Evolutionary conservation across 176 grass and related monocot species (phyloP).

Genomic region (Eragrostis curvula): DNA sequence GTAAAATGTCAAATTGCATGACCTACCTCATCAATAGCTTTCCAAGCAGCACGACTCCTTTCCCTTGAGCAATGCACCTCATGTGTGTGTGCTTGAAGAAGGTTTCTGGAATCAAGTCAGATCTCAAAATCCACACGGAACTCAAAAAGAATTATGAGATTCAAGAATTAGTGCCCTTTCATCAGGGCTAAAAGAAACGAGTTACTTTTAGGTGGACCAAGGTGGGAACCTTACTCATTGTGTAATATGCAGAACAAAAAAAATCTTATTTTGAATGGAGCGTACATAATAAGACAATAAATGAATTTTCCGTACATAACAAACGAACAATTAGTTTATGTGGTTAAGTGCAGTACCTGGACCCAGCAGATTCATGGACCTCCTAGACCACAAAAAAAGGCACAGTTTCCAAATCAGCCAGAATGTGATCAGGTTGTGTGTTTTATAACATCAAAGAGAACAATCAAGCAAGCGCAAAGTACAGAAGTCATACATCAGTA

Average conservation of each 20-base stretch:
- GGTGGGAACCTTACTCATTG: conserved; percentile 4
- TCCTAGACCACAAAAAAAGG: conserved; percentile 69
- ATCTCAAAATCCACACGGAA: conserved; percentile 25
- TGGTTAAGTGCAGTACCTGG: conserved; percentile 58
- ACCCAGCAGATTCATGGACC: conserved; percentile 48
- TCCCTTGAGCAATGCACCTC: conserved; percentile 94
- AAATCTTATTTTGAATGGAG: conserved; percentile 14
- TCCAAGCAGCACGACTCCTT: conserved; percentile 86
- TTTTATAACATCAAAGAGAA: conserved; percentile 23
- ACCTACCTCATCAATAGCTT: conserved; percentile 84
- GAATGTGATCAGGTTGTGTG: neutral
- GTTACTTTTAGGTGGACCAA: neutral
- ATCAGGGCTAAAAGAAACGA: neutral
- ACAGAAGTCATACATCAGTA: neutral
- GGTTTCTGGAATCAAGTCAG: conserved; percentile 58
- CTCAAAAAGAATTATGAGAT: neutral
- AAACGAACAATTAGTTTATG: neutral
- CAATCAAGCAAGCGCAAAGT: neutral
- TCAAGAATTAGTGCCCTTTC: neutral
- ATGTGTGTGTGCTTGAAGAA: conserved; percentile 63
- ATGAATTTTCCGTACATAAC: neutral
- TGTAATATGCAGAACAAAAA: neutral
- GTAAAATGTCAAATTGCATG: conserved; percentile 25
- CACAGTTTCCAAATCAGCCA: conserved; percentile 47
- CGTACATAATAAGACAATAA: neutral